Percentiles rank a stretch among this genome's conserved stretches.
Evolutionary conservation across 805 yeast species (phyloP).

Genomic region (Starmera caribaea): DNA sequence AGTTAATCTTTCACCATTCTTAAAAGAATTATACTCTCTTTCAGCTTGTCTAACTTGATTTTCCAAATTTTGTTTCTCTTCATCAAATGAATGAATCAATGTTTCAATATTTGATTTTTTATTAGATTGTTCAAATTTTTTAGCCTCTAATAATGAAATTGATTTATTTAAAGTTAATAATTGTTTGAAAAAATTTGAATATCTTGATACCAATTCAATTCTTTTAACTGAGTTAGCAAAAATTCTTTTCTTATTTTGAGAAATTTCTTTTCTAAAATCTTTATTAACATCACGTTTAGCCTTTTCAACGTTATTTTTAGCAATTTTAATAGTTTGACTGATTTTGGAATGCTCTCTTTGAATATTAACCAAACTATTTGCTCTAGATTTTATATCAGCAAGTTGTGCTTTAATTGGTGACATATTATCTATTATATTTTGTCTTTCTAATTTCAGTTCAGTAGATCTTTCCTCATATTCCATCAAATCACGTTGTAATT

Average conservation of each 20-base stretch:
- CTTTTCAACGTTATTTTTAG: constrained; percentile 22
- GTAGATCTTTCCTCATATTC: constrained; percentile 1
- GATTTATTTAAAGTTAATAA: constrained; percentile 19
- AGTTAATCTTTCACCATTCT: constrained; percentile 16
- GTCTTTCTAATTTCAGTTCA: constrained; percentile 1
- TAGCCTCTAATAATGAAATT: constrained; percentile 17
- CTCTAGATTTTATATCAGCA: constrained; percentile 13
- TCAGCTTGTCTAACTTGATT: constrained; percentile 20
- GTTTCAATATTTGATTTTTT: constrained; percentile 22
- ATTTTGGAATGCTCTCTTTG: constrained; percentile 12
- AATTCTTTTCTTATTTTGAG: constrained; percentile 23
- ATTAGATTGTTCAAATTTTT: constrained; percentile 30
- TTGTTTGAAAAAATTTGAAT: constrained; percentile 14
- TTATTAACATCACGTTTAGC: constrained; percentile 28
- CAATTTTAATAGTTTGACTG: constrained; percentile 18
- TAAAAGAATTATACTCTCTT: constrained; percentile 14
- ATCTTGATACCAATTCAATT: constrained; percentile 12
- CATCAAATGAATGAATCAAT: constrained; percentile 20
- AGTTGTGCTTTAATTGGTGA: constrained; percentile 7
- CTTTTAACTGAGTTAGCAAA: constrained; percentile 12
- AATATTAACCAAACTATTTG: constrained; percentile 9
- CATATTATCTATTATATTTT: constrained; percentile 6
- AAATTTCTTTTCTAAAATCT: constrained; percentile 31
- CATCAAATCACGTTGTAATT: background rate
- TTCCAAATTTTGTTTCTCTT: constrained; percentile 18